Percentiles rank a stretch among this genome's conserved stretches.
These are phyloP conservation scores for Xylariaceae sp. DNA, from an alignment of 2,329 filamentous ascomycete species.

Conservation along the genomic window DNA sequence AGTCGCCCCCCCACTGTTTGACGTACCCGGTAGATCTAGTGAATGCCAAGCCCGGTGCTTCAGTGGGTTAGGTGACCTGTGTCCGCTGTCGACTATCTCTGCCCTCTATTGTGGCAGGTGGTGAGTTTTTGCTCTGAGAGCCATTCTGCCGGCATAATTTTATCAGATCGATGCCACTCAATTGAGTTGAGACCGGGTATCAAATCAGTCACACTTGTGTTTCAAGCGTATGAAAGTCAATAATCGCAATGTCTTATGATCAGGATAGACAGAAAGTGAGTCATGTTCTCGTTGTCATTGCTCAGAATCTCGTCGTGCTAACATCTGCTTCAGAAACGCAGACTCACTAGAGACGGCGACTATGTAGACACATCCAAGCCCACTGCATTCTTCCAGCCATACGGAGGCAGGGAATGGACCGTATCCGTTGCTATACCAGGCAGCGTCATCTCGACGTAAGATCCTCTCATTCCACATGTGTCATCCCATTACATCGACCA, in stretches of 20 bases:
- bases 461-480: not conserved
- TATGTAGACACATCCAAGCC: slow-evolving; percentile 60
- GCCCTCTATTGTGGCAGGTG: slow-evolving; percentile 10
- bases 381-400: slow-evolving; percentile 64
- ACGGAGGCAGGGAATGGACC: slow-evolving; percentile 64
- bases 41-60: too few relatives aligned
- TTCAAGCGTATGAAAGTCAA: too few relatives aligned
- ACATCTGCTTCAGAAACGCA: slow-evolving; percentile 45
- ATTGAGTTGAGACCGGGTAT: too few relatives aligned
- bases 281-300: not conserved
- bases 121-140: slow-evolving; percentile 22
- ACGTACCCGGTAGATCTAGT: too few relatives aligned
- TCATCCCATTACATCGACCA: not conserved
- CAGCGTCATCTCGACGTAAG: slow-evolving; percentile 72
- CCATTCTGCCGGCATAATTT: slow-evolving; percentile 23
- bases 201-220: too few relatives aligned
- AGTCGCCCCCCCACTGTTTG: not conserved
- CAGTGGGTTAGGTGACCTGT: too few relatives aligned
- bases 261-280: slow-evolving; percentile 28
- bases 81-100: too few relatives aligned
- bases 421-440: slow-evolving; percentile 74
- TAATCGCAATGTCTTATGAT: slow-evolving; percentile 24
- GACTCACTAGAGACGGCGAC: slow-evolving; percentile 40
- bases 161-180: not conserved
- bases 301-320: slow-evolving; percentile 1